phyloP scores from a whole-genome alignment of 2,329 filamentous ascomycete species.

The Penicillium thymicola region DNA sequence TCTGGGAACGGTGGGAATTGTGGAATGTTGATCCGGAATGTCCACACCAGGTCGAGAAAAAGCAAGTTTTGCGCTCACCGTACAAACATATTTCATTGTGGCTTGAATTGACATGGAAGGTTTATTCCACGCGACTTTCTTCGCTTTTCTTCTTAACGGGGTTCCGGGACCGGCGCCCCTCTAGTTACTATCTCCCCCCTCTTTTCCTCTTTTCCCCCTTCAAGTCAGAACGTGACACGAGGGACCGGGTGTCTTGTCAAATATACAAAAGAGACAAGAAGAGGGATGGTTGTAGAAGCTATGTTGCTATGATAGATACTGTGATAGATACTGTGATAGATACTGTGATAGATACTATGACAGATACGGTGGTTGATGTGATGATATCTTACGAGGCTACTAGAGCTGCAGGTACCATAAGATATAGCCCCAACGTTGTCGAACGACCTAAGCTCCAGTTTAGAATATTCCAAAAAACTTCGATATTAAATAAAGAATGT shows the following conservation, averaged over 20 bases:
- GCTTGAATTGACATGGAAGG: background rate
- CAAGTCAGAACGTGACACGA: background rate
- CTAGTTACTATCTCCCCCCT: background rate
- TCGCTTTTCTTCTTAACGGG: background rate
- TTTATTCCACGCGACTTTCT: background rate
- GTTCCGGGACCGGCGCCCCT: background rate
- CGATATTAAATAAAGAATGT: background rate
- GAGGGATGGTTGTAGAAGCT: background rate
- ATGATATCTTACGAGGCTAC: no score
- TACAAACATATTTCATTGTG: background rate
- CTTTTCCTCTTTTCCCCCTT: background rate
- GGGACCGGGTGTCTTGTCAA: background rate
- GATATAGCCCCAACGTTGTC: background rate
- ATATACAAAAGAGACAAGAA: background rate
- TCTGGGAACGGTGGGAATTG: background rate
- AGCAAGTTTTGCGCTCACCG: background rate
- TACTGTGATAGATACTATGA: no score
- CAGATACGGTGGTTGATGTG: no score
- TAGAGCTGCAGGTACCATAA: no score
- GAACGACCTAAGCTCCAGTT: background rate
- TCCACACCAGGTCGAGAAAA: background rate
- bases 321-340: background rate
- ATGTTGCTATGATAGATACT: background rate
- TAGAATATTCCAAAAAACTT: background rate
- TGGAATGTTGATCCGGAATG: slow-evolving; percentile 7